Conservation (phyloP, 805 yeast species). For the Debaryomyces maramus region DNA sequence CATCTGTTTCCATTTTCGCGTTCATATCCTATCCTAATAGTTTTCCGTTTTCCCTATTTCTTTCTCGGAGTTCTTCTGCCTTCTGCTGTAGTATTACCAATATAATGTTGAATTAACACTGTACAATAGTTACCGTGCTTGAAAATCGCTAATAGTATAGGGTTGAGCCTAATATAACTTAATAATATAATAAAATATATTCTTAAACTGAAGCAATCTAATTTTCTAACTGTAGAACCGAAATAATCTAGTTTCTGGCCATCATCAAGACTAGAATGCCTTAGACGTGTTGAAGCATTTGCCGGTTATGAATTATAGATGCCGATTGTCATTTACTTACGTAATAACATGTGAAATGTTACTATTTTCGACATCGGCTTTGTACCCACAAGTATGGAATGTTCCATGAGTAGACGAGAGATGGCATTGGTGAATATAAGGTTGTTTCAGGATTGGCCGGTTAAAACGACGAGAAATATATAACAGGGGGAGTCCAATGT, state of each 20-base stretch:
- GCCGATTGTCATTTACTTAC: too few relatives aligned
- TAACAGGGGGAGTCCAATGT: too few relatives aligned
- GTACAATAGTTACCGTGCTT: neutral
- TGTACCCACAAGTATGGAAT: too few relatives aligned
- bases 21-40: neutral
- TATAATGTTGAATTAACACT: neutral
- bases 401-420: too few relatives aligned
- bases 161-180: neutral
- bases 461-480: too few relatives aligned
- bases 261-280: neutral
- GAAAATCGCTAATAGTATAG: neutral
- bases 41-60: neutral
- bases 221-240: neutral
- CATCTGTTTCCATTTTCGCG: neutral
- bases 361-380: too few relatives aligned
- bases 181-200: neutral
- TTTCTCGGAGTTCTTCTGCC: neutral
- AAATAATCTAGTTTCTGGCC: too few relatives aligned
- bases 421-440: too few relatives aligned
- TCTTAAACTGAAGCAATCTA: neutral
- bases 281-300: constrained; percentile 1
- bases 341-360: too few relatives aligned
- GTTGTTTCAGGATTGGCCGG: too few relatives aligned
- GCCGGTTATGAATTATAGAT: neutral
- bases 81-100: too few relatives aligned